A percentile compares a stretch with the other conserved stretches of the same genome.
phyloP scores from a whole-genome alignment of 176 grass and related monocot species.

The Triticum turgidum region DNA sequence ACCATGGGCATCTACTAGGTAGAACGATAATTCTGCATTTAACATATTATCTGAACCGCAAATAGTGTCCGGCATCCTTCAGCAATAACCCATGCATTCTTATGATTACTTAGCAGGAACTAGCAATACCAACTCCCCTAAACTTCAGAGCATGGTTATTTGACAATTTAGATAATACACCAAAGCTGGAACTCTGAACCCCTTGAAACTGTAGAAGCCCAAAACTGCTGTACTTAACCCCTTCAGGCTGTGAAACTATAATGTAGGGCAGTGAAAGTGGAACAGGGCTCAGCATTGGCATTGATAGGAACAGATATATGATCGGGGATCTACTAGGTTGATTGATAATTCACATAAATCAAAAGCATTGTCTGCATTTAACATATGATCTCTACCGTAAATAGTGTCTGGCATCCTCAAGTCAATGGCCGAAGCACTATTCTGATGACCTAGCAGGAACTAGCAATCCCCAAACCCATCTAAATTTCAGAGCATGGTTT shows the following conservation, averaged over 20 bases:
- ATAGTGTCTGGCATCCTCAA: background rate
- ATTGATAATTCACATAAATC: background rate
- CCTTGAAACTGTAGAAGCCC: background rate
- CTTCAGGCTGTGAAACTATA: too few species aligned
- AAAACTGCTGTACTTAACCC: background rate
- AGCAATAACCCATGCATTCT: background rate
- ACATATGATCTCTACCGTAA: background rate
- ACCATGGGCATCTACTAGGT: background rate
- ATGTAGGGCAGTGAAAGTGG: background rate
- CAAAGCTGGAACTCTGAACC: too few species aligned
- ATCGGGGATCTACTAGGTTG: background rate
- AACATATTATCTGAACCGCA: background rate
- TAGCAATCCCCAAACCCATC: background rate
- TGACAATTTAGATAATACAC: too few species aligned
- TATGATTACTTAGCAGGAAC: background rate
- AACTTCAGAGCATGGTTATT: background rate
- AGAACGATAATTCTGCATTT: background rate
- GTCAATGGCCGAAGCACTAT: background rate
- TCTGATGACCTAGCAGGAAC: background rate
- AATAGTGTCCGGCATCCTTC: background rate
- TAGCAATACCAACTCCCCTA: background rate
- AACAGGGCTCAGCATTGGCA: background rate
- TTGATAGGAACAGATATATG: background rate
- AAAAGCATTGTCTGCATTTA: background rate
- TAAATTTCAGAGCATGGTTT: background rate